phyloP scores from a whole-genome alignment of 2,329 filamentous ascomycete species.

The Periconia macrospinosa region DNA sequence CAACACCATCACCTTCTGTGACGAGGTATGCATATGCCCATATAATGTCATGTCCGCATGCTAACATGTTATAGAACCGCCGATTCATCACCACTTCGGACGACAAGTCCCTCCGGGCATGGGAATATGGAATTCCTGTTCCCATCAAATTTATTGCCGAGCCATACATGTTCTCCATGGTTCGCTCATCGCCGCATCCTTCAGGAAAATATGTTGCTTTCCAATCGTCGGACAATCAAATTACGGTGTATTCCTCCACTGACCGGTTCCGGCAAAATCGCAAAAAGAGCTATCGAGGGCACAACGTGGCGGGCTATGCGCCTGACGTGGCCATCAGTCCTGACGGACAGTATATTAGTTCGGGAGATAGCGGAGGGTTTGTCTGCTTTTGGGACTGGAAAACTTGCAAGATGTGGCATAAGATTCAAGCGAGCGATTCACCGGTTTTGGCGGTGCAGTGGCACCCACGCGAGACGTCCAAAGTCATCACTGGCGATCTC shows the following conservation, averaged over 20 bases:
- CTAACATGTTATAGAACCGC: constrained; percentile 57
- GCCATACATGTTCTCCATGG: constrained; percentile 97
- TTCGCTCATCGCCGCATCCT: constrained; percentile 80
- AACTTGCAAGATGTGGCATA: constrained; percentile 98
- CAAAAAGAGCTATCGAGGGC: constrained; percentile 94
- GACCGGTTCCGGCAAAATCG: constrained; percentile 97
- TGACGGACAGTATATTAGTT: constrained; percentile 87
- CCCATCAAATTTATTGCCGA: constrained; percentile 98
- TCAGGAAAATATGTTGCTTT: constrained; percentile 93
- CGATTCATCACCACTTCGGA: constrained; percentile 98
- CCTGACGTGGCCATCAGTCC: constrained; percentile 87
- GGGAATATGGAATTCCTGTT: constrained; percentile 98
- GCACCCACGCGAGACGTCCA: constrained; percentile 97
- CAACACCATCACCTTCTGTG: constrained; percentile 96
- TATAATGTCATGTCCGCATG: background rate
- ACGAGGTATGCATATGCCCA: constrained; percentile 55
- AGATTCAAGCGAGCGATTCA: constrained; percentile 81
- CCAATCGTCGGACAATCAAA: constrained; percentile 93
- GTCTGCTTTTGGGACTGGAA: constrained; percentile 99
- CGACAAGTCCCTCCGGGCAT: constrained; percentile 92
- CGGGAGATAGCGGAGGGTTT: constrained; percentile 84
- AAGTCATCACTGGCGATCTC: constrained; percentile 86
- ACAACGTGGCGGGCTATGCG: constrained; percentile 93
- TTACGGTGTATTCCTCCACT: constrained; percentile 90
- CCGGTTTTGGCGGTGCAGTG: constrained; percentile 86